phyloP scores from a whole-genome alignment of 371 early-diverging fungal species.

The Sporodiniella umbellata region DNA sequence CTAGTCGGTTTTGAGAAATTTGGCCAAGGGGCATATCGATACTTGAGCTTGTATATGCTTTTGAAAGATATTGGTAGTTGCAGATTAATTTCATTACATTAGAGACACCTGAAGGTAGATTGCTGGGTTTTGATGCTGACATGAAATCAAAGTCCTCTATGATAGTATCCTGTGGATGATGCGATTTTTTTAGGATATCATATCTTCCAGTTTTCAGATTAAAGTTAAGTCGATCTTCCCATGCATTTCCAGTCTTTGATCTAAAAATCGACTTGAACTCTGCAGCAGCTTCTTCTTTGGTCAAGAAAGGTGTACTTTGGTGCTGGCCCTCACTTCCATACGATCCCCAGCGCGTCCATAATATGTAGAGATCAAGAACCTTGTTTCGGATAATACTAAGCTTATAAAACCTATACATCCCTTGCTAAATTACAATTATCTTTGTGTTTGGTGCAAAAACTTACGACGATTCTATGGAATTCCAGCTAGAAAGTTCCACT shows the following conservation, averaged over 20 bases:
- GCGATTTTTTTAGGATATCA: constrained; percentile 24
- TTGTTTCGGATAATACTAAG: constrained; percentile 53
- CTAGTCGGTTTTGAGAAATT: constrained; percentile 33
- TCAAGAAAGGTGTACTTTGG: constrained; percentile 56
- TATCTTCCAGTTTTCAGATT: constrained; percentile 43
- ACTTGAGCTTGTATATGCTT: constrained; percentile 22
- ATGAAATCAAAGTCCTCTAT: constrained; percentile 28
- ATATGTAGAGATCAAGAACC: constrained; percentile 45
- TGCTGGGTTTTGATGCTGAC: constrained; percentile 3
- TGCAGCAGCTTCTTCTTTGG: constrained; percentile 42
- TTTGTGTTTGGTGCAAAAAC: no score
- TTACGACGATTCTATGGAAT: constrained; percentile 10
- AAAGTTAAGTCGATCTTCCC: constrained; percentile 37
- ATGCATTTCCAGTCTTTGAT: constrained; percentile 54
- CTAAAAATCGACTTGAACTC: constrained; percentile 63
- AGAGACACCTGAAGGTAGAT: constrained; percentile 18
- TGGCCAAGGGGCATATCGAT: constrained; percentile 55
- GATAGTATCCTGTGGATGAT: constrained; percentile 20
- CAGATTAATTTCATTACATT: constrained; percentile 46
- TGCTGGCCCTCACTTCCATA: constrained; percentile 51
- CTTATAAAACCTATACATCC: constrained; percentile 48
- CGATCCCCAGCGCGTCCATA: constrained; percentile 61
- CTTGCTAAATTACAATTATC: not conserved
- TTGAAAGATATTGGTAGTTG: constrained; percentile 37
- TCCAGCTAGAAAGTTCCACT: constrained; percentile 33